Evolutionary conservation across 2,329 filamentous ascomycete species (phyloP).

Genomic region (Albifimbria verrucaria): DNA sequence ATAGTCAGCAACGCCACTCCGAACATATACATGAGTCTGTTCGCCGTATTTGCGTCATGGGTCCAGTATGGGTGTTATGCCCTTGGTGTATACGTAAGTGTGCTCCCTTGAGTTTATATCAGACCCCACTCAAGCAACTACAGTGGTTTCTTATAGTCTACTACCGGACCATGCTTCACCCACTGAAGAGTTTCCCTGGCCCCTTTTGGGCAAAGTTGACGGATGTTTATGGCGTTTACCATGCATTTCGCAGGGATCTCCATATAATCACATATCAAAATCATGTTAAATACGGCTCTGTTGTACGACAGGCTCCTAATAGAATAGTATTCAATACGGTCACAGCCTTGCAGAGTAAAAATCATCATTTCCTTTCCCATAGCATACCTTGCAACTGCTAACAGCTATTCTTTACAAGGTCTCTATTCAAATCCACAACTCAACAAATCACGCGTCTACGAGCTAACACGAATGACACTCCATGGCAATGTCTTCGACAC

Average conservation of each 20-base stretch:
- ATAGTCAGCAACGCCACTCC: too few relatives aligned
- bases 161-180: background rate
- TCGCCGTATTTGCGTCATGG: too few relatives aligned
- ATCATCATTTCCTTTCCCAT: too few relatives aligned
- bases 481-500: conserved; percentile 6
- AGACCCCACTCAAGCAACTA: too few relatives aligned
- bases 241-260: conserved; percentile 4
- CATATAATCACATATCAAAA: conserved; percentile 5
- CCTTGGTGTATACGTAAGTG: too few relatives aligned
- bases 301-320: conserved; percentile 8
- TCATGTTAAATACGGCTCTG: conserved; percentile 9
- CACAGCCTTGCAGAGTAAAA: conserved; percentile 7
- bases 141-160: background rate
- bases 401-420: conserved; percentile 4
- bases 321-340: conserved; percentile 10
- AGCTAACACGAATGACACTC: conserved; percentile 1
- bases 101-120: too few relatives aligned
- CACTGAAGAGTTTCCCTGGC: background rate
- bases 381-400: too few relatives aligned
- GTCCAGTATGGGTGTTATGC: too few relatives aligned
- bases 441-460: conserved; percentile 5
- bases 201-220: conserved; percentile 7
- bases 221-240: conserved; percentile 2
- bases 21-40: too few relatives aligned
- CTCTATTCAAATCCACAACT: conserved; percentile 9